Base-by-base conservation (phyloP, 345 rosid genomes). In the Salix viminalis region DNA sequence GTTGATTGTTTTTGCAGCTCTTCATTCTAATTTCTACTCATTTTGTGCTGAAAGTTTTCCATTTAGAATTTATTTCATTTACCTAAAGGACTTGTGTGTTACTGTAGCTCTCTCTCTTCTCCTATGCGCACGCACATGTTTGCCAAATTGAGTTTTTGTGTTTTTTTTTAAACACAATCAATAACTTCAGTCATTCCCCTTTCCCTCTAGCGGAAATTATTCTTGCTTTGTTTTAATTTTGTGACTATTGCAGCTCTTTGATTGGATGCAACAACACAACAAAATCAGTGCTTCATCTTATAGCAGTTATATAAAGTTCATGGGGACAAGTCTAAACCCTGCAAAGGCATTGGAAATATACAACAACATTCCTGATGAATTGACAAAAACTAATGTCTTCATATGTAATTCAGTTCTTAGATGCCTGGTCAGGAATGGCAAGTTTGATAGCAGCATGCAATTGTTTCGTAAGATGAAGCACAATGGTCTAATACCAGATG, bases 381-480 rank as follows among this genome's bases (percentile, higher is more conserved):
- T 93, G 11, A 70, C 82, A 65, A 95, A 81, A 86, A 69, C 48
- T 72, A 95, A 93, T 85, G 94, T 89, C 82, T 91, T 77, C 77
- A 84, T 91, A 76, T 91, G 99, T 78, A 95, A 95, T 84, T 89
- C 97, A 48, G 69, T 90, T 68, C 96, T 95, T 77, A 86, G 89
- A 83, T 91, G 94, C 85, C 79, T 95, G 58, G 88, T 90, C 56
- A 91, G 79, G 87, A 91, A 85, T 85, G 92, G 93, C 56, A 95
- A 88, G 84, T 82, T 89, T 39, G 85, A 91, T 46, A 84, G 84
- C 69, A 77, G 91, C 83, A 71, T 91, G 75, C 88, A 86, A 75
- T 73, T 90, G 85, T 95, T 95, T 86, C 88, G 87, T 84, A 84
- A 95, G 85, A 95, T 91, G 99, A 93, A 93, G 96, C 93, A 77